These are phyloP conservation scores for Cryptosporidium tyzzeri DNA, from an alignment of 169 alveolate genomes.

Conservation along the genomic window DNA sequence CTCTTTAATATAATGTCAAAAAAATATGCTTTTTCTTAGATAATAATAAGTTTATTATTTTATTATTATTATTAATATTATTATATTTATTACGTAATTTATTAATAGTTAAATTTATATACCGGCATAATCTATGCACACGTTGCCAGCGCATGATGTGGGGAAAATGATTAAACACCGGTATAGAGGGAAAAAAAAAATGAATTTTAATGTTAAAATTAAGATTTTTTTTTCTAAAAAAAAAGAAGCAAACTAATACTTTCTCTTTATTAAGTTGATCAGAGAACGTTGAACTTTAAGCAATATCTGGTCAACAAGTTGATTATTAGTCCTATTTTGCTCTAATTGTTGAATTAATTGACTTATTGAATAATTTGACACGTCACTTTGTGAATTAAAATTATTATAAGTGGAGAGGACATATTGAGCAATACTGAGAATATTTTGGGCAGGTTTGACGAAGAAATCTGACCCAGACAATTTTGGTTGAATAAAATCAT, in stretches of 20 bases:
- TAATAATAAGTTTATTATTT: neutral
- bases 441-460: conserved; percentile 38
- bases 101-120: conserved; percentile 20
- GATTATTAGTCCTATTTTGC: conserved; percentile 9
- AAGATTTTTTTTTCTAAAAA: neutral
- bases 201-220: neutral
- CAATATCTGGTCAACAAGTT: conserved; percentile 9
- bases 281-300: conserved; percentile 45
- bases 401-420: neutral
- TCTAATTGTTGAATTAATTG: conserved; percentile 19
- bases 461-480: conserved; percentile 65
- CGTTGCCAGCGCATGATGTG: neutral
- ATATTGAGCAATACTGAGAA: conserved; percentile 46
- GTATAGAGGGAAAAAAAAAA: conserved; percentile 4
- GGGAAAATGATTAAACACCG: conserved; percentile 7
- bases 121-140: conserved; percentile 11
- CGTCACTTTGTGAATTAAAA: conserved; percentile 6
- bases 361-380: neutral
- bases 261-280: conserved; percentile 18
- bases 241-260: neutral
- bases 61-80: conserved; percentile 7
- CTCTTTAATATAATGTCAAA: neutral
- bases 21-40: neutral
- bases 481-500: conserved; percentile 22
- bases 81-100: conserved; percentile 1